Conservation (phyloP, 139 green algal species). For the Chlamydomonas sp. region DNA sequence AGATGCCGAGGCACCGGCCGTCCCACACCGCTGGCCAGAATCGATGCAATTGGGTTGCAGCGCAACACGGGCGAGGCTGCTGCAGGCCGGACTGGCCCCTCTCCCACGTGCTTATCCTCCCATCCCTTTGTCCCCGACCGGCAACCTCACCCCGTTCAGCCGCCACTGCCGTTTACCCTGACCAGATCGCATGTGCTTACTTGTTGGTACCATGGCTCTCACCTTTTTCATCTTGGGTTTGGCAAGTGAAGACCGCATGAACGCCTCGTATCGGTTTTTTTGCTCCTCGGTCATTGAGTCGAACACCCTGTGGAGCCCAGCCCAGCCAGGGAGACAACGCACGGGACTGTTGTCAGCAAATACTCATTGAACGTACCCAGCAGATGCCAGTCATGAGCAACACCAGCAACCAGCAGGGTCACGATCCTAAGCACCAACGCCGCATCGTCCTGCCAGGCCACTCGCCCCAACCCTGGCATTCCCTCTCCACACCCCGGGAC, state of each 20-base stretch:
- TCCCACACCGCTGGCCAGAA: too few relatives aligned
- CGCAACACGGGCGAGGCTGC: too few relatives aligned
- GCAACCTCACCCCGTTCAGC: not conserved
- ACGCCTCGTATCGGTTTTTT: slow-evolving; percentile 76
- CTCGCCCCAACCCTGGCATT: too few relatives aligned
- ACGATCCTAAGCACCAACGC: too few relatives aligned
- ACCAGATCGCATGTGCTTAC: not conserved
- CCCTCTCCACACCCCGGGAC: too few relatives aligned
- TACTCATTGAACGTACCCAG: too few relatives aligned
- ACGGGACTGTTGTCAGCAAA: not conserved
- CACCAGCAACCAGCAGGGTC: not conserved
- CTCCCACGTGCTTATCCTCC: too few relatives aligned
- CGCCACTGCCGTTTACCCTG: not conserved
- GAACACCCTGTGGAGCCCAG: slow-evolving; percentile 47
- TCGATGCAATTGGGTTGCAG: too few relatives aligned
- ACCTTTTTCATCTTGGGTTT: slow-evolving; percentile 64
- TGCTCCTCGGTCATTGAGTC: slow-evolving; percentile 75
- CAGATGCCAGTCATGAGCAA: not conserved
- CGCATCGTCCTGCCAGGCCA: too few relatives aligned
- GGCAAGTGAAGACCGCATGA: slow-evolving; percentile 68
- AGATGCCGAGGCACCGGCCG: not conserved
- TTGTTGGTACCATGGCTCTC: not conserved
- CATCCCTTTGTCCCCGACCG: not conserved
- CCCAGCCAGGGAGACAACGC: not conserved
- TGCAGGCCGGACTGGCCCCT: too few relatives aligned